Evolutionary conservation across 2,329 filamentous ascomycete species (phyloP).

Genomic region (Epichloe glyceriae): DNA sequence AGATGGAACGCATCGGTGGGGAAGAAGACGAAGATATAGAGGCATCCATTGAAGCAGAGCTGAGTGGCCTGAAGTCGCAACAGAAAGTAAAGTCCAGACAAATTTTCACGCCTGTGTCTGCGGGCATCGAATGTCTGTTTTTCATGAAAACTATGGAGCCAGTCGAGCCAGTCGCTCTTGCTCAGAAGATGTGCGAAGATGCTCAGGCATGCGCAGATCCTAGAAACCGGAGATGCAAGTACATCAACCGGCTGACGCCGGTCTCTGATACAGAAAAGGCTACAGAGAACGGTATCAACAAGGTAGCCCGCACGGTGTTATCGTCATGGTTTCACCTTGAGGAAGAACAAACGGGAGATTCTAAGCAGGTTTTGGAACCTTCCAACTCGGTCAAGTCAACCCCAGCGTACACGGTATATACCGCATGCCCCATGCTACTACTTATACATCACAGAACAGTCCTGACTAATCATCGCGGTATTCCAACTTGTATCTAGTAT

Average conservation of each 20-base stretch:
- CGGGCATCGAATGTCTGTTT: constrained; percentile 48
- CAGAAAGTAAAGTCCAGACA: constrained; percentile 29
- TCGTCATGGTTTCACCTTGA: constrained; percentile 45
- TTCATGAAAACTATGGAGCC: constrained; percentile 46
- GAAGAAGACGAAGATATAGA: constrained; percentile 54
- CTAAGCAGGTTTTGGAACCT: constrained; percentile 1
- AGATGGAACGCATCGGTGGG: constrained; percentile 24
- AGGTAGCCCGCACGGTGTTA: constrained; percentile 51
- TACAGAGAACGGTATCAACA: constrained; percentile 53
- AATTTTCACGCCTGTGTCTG: constrained; percentile 38
- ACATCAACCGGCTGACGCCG: constrained; percentile 46
- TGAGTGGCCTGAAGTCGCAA: constrained; percentile 45
- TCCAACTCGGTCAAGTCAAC: constrained; percentile 5
- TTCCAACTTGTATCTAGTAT: constrained; percentile 39
- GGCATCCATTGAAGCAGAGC: constrained; percentile 55
- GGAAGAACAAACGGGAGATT: constrained; percentile 10
- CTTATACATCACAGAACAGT: not conserved
- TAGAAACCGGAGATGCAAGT: constrained; percentile 35
- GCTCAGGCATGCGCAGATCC: constrained; percentile 30
- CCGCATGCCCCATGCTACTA: not conserved
- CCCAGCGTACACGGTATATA: constrained; percentile 29
- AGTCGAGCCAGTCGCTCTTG: constrained; percentile 42
- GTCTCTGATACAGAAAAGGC: constrained; percentile 47
- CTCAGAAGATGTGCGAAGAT: constrained; percentile 42
- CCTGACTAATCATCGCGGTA: not conserved